Evolutionary conservation across 345 rosid species (phyloP).

Genomic region (Euphorbia lathyris): DNA sequence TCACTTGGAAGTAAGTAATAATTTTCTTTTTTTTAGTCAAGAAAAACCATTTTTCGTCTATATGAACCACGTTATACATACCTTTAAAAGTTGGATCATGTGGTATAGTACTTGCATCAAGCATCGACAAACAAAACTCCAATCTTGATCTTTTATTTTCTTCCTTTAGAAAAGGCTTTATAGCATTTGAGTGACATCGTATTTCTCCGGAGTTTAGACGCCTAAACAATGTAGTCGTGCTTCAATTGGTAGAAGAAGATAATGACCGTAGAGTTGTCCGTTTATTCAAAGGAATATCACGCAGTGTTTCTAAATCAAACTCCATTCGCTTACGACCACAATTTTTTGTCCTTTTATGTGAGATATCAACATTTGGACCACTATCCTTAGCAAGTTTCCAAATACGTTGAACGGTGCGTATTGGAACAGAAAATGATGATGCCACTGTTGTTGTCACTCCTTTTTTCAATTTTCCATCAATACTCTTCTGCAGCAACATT

Average conservation of each 20-base stretch:
- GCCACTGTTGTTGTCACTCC: background rate
- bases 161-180: background rate
- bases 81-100: no score
- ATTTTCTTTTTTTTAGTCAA: no score
- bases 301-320: no score
- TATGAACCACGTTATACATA: no score
- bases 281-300: no score
- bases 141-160: background rate
- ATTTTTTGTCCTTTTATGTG: no score
- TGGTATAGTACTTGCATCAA: no score
- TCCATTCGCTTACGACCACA: no score
- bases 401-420: background rate
- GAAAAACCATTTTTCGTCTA: no score
- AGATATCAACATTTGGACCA: background rate
- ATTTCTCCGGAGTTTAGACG: background rate
- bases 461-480: no score
- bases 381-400: background rate
- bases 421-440: background rate
- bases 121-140: background rate
- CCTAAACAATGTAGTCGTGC: background rate
- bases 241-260: background rate
- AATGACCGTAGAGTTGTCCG: background rate
- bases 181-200: background rate
- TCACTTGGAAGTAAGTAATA: background rate
- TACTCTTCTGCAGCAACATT: background rate